phyloP scores from a whole-genome alignment of 192 early-diverging fungal genomes.

The Coemansia sp. region DNA sequence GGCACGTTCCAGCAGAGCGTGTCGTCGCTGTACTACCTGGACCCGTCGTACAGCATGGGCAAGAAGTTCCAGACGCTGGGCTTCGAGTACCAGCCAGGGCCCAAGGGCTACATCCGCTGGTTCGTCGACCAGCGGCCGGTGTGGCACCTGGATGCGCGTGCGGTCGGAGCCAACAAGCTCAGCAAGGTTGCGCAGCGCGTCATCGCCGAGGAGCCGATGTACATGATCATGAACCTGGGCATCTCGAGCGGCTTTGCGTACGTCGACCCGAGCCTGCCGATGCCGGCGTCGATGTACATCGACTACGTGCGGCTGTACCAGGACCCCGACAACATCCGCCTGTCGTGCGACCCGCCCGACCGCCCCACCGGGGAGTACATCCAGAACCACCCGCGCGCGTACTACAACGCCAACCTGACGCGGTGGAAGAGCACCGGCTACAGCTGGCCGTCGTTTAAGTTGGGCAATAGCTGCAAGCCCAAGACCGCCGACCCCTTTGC shows the following conservation, averaged over 20 bases:
- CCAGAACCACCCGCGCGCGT: constrained; percentile 52
- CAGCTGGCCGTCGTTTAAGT: constrained; percentile 45
- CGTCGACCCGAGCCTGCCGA: constrained; percentile 33
- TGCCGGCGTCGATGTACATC: constrained; percentile 53
- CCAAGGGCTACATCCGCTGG: constrained; percentile 43
- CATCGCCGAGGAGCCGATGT: constrained; percentile 59
- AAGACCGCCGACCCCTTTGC: constrained; percentile 25
- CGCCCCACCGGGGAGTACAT: constrained; percentile 55
- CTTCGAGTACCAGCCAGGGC: constrained; percentile 53
- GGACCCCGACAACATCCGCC: constrained; percentile 46
- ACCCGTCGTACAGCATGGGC: constrained; percentile 25
- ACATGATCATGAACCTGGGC: constrained; percentile 56
- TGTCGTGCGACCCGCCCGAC: constrained; percentile 56
- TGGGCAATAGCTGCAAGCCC: constrained; percentile 38
- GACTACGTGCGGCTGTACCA: constrained; percentile 60
- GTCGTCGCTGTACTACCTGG: constrained; percentile 40
- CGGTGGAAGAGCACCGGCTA: constrained; percentile 50
- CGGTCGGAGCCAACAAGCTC: constrained; percentile 39
- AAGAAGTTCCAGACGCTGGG: constrained; percentile 46
- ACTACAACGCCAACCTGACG: constrained; percentile 50
- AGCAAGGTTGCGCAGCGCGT: constrained; percentile 44
- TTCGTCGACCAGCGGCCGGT: constrained; percentile 40
- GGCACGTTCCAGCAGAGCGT: constrained; percentile 52
- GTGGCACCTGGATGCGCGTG: constrained; percentile 38
- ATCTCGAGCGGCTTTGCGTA: constrained; percentile 44